Percentiles rank a stretch among this genome's conserved stretches.
Evolutionary conservation across 73 alveolate species (phyloP).

Genomic region (Paramecium tetraurelia): DNA sequence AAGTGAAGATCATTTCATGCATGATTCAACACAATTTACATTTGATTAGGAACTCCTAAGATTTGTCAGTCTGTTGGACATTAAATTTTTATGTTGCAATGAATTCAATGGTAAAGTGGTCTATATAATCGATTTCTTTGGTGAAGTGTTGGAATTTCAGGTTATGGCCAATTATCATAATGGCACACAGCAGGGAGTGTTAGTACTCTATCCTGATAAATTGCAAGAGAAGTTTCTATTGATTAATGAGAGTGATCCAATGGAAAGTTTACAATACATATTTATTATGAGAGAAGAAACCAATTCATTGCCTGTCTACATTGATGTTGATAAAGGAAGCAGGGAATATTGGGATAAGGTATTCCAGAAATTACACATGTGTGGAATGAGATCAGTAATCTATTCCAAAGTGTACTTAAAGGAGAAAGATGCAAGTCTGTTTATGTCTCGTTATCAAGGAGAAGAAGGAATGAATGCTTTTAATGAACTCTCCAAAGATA

Average conservation of each 20-base stretch:
- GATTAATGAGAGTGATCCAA: background rate
- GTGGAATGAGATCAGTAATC: slow-evolving; percentile 28
- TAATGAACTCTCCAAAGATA: slow-evolving; percentile 11
- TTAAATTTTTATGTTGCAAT: slow-evolving; percentile 25
- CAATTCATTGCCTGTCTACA: slow-evolving; percentile 29
- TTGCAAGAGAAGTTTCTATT: background rate
- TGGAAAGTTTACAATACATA: background rate
- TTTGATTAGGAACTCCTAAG: background rate
- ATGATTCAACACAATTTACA: slow-evolving; percentile 25
- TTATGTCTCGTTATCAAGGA: slow-evolving; percentile 4
- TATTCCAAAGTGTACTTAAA: slow-evolving; percentile 7
- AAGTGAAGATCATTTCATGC: slow-evolving; percentile 2
- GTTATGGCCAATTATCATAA: background rate
- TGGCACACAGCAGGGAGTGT: background rate
- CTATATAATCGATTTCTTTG: background rate
- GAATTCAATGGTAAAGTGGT: background rate
- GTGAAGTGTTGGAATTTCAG: background rate
- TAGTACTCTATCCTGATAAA: background rate
- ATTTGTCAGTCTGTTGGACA: background rate
- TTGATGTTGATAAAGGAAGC: slow-evolving; percentile 22
- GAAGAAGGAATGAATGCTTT: background rate
- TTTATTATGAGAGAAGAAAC: slow-evolving; percentile 42
- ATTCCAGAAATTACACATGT: background rate
- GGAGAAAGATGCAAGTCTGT: slow-evolving; percentile 9
- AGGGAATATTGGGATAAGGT: slow-evolving; percentile 54